phyloP scores from a whole-genome alignment of 768 basidiomycete genomes.

The Mycena vitilis region DNA sequence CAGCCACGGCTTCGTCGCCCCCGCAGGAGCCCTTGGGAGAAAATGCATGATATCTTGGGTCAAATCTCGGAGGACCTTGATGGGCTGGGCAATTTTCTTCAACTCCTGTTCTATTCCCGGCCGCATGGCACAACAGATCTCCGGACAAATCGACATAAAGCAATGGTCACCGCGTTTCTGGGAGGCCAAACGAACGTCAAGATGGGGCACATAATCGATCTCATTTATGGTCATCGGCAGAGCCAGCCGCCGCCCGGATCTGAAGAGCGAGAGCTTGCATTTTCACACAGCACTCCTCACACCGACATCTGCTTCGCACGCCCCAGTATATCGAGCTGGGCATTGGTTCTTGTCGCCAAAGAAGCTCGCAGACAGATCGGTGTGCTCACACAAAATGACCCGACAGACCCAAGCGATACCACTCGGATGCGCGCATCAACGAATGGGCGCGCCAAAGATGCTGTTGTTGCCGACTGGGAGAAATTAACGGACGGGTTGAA shows the following conservation, averaged over 20 bases:
- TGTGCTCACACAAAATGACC: too few species aligned
- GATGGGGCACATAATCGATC: slow-evolving; percentile 33
- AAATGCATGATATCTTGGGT: neutral
- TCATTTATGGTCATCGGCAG: slow-evolving; percentile 35
- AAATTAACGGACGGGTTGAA: too few species aligned
- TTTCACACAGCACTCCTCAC: too few species aligned
- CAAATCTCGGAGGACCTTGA: neutral
- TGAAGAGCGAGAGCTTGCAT: too few species aligned
- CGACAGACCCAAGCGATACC: too few species aligned
- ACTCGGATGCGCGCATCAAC: too few species aligned
- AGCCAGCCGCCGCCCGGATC: slow-evolving; percentile 8
- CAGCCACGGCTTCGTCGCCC: neutral
- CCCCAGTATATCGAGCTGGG: too few species aligned
- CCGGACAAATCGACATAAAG: neutral
- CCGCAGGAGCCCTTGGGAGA: neutral
- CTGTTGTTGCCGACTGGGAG: too few species aligned
- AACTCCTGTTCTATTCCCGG: slow-evolving; percentile 4
- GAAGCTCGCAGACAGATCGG: too few species aligned
- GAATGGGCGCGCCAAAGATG: too few species aligned
- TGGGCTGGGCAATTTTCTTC: neutral
- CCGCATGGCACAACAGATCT: neutral
- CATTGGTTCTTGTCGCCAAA: too few species aligned
- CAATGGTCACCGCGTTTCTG: neutral
- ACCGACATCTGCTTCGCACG: too few species aligned
- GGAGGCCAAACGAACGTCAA: slow-evolving; percentile 27